Conservation (phyloP, 2,329 filamentous ascomycete genomes). For the Diaporthe australafricana region DNA sequence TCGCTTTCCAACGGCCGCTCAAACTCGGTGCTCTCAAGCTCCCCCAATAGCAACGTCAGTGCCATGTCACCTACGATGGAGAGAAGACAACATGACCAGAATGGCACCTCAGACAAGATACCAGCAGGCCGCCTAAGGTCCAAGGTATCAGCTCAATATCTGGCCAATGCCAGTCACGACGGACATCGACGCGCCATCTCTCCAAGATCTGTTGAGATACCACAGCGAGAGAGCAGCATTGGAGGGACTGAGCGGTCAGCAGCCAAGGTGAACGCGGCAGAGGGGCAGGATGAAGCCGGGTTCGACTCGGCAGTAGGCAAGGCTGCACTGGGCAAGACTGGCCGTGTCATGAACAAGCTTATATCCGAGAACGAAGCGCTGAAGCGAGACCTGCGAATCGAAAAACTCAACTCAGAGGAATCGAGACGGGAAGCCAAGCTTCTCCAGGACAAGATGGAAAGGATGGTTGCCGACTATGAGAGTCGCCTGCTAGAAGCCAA, state of each 20-base stretch:
- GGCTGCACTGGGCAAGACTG: constrained; percentile 78
- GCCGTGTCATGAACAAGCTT: constrained; percentile 82
- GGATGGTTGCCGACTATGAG: constrained; percentile 76
- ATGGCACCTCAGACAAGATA: constrained; percentile 44
- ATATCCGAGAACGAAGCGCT: constrained; percentile 84
- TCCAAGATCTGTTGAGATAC: constrained; percentile 42
- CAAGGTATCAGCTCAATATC: constrained; percentile 39
- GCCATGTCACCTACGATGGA: constrained; percentile 55
- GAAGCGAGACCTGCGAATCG: constrained; percentile 78
- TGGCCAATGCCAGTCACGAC: constrained; percentile 36
- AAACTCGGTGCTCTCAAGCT: constrained; percentile 67
- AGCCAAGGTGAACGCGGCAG: constrained; percentile 35
- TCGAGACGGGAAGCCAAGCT: constrained; percentile 75
- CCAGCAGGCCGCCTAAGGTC: constrained; percentile 52
- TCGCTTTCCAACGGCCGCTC: constrained; percentile 45
- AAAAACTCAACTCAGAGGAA: constrained; percentile 75
- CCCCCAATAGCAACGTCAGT: constrained; percentile 65
- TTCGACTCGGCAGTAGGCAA: constrained; percentile 77
- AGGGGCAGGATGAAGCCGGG: constrained; percentile 38
- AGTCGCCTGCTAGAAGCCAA: constrained; percentile 75
- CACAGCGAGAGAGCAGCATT: constrained; percentile 41
- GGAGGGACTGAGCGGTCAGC: constrained; percentile 30
- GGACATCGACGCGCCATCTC: constrained; percentile 32
- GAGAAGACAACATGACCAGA: constrained; percentile 47
- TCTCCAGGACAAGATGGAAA: constrained; percentile 78